Evolutionary conservation across 73 alveolate species (phyloP).

Genomic region (Tetrahymena borealis): DNA sequence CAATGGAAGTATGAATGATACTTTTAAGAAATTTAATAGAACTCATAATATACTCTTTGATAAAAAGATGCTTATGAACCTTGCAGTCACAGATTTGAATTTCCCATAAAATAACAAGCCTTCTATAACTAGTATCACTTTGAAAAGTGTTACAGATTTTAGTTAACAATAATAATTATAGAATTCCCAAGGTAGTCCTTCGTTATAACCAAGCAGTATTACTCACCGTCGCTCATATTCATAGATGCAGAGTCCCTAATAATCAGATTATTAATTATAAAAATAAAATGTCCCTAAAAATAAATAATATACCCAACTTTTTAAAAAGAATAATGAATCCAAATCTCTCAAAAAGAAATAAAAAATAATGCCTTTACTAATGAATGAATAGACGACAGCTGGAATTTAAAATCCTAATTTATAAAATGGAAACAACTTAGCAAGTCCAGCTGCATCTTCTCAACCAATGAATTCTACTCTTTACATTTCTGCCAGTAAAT

Average conservation of each 20-base stretch:
- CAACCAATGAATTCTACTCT: no score
- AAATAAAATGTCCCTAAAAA: background rate
- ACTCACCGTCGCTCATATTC: background rate
- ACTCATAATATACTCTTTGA: background rate
- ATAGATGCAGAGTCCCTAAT: background rate
- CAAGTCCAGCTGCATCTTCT: background rate
- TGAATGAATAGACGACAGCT: background rate
- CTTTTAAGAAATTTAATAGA: background rate
- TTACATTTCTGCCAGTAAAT: no score
- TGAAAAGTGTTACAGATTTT: background rate
- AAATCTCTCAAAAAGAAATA: background rate
- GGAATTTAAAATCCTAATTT: background rate
- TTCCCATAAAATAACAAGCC: background rate
- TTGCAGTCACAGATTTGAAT: background rate
- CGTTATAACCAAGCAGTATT: background rate
- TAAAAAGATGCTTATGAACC: background rate
- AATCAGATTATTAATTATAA: background rate
- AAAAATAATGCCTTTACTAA: background rate
- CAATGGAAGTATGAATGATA: background rate
- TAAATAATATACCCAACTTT: background rate
- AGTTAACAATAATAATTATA: background rate
- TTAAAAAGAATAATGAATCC: background rate
- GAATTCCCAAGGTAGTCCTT: background rate
- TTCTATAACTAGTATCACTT: background rate
- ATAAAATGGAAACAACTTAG: background rate